Base-by-base conservation (phyloP, 352 stramenopile species). In the Phytophthora rubi region DNA sequence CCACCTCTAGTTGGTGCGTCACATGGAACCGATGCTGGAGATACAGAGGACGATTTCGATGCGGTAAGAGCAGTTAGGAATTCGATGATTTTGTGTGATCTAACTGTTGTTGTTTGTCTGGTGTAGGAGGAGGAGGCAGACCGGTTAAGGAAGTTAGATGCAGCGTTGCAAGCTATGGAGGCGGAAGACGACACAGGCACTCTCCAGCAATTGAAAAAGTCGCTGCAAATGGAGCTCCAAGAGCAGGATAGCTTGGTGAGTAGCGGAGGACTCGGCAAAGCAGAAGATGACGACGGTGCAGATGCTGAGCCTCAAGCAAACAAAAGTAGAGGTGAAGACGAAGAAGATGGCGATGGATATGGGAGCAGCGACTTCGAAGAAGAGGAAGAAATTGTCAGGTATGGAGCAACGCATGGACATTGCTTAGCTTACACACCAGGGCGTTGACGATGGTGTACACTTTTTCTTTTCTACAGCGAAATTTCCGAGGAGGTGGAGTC, bases 341-440 rank as follows among this genome's bases (percentile, higher is more conserved):
- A 82, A 8, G 77, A 76, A 30, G 79, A 80, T 18, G 78, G 80
- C 23, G 73, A 91, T 44, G 82, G 81, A 35, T 96, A 96, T 53
- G 86, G 85, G 7, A 94, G 82, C 53, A 94, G 85, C 55, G 86
- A 96, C 56, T 96, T 96, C 69, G 86, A 96, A 58, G 85, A 93
- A 59, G 83, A 93, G 63, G 86, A 93, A 61, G 84, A 88, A 47
- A 73, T 94, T 54, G 73, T 70, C 23, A 95, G 85, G 87, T 94
- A 77, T 21, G 56, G 42, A 53, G 8, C 15, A 26, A 30, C 21
- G 37, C 44, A 51, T 8, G 15, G 6, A 6, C 4, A 51, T 26
- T 2, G 44, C 30, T 42, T 52, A 3, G 0, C 5, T 4, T 8
- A 18, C 16, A 15, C 0, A n/a, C 16, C 37, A 44, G 47, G 9